Conservation (phyloP, 2,329 filamentous ascomycete species). For the Aspergillus thermomutatus region DNA sequence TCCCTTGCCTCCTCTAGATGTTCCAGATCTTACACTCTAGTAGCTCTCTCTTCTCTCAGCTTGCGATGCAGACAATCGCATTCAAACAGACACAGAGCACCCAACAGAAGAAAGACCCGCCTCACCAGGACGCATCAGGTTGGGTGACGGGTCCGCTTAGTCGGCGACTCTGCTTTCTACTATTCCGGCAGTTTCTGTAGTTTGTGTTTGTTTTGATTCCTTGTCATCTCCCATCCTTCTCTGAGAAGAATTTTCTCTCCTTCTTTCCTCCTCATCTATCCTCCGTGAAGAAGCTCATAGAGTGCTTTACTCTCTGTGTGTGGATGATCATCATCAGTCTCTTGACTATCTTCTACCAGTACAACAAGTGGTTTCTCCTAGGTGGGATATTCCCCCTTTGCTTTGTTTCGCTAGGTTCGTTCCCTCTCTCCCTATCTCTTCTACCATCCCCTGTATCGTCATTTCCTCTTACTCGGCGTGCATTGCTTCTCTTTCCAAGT, state of each 20-base stretch:
- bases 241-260: neutral
- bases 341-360: neutral
- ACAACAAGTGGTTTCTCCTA: neutral
- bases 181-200: neutral
- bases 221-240: constrained; percentile 1
- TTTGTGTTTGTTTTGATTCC: neutral
- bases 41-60: neutral
- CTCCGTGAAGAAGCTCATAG: neutral
- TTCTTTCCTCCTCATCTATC: neutral
- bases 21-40: neutral
- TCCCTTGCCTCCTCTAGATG: neutral
- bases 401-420: neutral
- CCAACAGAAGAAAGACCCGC: neutral
- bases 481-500: neutral
- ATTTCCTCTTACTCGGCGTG: neutral
- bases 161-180: neutral
- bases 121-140: neutral
- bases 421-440: neutral
- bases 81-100: neutral
- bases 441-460: neutral
- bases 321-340: neutral
- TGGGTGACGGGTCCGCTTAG: neutral
- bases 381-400: neutral
- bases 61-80: neutral
- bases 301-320: neutral